phyloP scores from a whole-genome alignment of 2,329 filamentous ascomycete species.

The Alternaria sp. region DNA sequence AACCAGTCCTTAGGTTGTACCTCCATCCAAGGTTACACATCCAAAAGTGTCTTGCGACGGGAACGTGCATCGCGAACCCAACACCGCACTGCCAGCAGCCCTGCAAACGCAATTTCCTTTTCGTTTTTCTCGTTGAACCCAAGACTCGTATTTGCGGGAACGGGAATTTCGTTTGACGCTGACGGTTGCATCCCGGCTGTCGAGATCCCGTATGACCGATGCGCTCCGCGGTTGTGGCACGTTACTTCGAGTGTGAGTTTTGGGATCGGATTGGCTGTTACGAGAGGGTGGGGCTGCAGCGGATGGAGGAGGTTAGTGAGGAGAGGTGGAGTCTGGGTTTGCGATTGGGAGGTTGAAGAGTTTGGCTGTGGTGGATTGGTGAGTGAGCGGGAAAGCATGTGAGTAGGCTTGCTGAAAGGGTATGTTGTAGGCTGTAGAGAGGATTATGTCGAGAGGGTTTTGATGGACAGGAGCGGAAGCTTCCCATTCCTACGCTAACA shows the following conservation, averaged over 20 bases:
- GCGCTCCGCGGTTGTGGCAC: not conserved
- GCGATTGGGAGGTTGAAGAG: not conserved
- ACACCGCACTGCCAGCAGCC: not conserved
- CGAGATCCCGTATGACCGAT: not conserved
- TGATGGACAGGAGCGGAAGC: not conserved
- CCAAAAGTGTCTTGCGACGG: not conserved
- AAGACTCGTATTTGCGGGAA: not conserved
- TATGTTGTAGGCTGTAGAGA: too few species aligned
- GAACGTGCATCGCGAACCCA: not conserved
- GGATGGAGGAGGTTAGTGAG: not conserved
- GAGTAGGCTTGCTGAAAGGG: not conserved
- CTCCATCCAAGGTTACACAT: not conserved
- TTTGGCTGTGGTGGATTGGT: not conserved
- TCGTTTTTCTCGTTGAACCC: not conserved
- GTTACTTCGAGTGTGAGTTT: not conserved
- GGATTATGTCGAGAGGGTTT: not conserved
- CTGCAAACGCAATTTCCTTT: not conserved
- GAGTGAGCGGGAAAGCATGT: not conserved
- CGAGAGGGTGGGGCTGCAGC: not conserved
- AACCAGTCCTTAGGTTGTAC: not conserved
- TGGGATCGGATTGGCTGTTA: not conserved
- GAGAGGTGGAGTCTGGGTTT: not conserved
- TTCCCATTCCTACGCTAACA: accelerated
- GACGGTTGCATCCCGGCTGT: not conserved
- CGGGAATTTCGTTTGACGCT: not conserved